Evolutionary conservation across 2,329 filamentous ascomycete species (phyloP).

Genomic region (Cucurbitaria berberidis): DNA sequence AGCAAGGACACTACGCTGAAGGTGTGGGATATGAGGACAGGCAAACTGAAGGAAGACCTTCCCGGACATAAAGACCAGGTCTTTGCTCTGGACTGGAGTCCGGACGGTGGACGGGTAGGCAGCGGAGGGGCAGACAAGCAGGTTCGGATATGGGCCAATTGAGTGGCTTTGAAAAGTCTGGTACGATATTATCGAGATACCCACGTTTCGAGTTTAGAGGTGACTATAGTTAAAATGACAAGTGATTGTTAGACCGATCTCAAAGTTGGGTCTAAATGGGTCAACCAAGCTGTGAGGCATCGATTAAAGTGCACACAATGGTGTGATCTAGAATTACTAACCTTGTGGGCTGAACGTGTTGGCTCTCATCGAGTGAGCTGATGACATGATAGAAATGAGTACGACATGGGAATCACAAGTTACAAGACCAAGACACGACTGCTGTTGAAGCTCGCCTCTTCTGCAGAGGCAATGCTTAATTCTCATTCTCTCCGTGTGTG

Average conservation of each 20-base stretch:
- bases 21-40: slow-evolving; percentile 88
- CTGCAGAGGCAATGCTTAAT: slow-evolving; percentile 3
- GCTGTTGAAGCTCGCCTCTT: neutral
- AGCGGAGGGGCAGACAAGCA: slow-evolving; percentile 93
- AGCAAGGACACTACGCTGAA: slow-evolving; percentile 94
- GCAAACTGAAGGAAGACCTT: slow-evolving; percentile 81
- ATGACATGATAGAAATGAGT: neutral
- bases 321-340: too few relatives aligned
- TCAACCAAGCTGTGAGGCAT: too few relatives aligned
- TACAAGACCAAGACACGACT: neutral
- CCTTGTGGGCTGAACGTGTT: too few relatives aligned
- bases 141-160: slow-evolving; percentile 70
- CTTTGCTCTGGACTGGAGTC: slow-evolving; percentile 93
- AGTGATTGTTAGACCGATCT: too few relatives aligned
- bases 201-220: neutral
- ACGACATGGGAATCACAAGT: neutral
- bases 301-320: too few relatives aligned
- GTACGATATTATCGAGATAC: neutral
- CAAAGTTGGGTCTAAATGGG: too few relatives aligned
- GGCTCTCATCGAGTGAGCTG: too few relatives aligned
- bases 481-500: slow-evolving; percentile 1
- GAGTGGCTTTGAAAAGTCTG: neutral
- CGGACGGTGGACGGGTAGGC: slow-evolving; percentile 84
- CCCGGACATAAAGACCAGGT: slow-evolving; percentile 93
- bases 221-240: too few relatives aligned